Conservation (phyloP, 139 green algal genomes). For the Coccomyxa sp. region DNA sequence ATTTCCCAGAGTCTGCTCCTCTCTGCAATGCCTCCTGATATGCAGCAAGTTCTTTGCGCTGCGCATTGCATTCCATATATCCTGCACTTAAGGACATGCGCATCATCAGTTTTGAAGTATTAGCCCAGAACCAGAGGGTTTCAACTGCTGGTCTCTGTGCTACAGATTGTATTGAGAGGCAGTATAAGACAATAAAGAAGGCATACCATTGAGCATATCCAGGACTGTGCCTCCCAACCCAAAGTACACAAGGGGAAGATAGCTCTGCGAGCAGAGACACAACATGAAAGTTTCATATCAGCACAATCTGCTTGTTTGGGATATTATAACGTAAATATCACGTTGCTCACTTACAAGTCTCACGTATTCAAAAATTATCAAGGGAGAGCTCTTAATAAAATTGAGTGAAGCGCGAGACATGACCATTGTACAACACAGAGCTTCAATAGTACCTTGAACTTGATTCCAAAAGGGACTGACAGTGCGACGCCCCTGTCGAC, state of each 20-base stretch:
- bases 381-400: no score
- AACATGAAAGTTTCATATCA: not conserved
- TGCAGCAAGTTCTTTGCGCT: not conserved
- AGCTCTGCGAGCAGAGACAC: constrained; percentile 6
- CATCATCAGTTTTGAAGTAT: not conserved
- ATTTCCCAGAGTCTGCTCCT: no score
- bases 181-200: not conserved
- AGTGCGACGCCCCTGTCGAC: not conserved
- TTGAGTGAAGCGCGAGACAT: no score
- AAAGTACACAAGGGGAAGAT: constrained; percentile 10
- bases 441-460: not conserved
- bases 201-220: constrained; percentile 9
- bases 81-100: not conserved
- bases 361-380: not conserved
- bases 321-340: not conserved
- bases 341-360: not conserved
- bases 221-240: constrained; percentile 8
- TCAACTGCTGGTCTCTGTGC: not conserved
- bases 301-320: no score
- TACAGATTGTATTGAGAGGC: not conserved
- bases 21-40: not conserved
- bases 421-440: no score
- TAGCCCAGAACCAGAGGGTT: not conserved
- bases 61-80: not conserved
- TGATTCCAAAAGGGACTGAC: not conserved